These are phyloP conservation scores for Cladorrhinum sp. DNA, from an alignment of 2,329 filamentous ascomycete genomes.

Conservation along the genomic window DNA sequence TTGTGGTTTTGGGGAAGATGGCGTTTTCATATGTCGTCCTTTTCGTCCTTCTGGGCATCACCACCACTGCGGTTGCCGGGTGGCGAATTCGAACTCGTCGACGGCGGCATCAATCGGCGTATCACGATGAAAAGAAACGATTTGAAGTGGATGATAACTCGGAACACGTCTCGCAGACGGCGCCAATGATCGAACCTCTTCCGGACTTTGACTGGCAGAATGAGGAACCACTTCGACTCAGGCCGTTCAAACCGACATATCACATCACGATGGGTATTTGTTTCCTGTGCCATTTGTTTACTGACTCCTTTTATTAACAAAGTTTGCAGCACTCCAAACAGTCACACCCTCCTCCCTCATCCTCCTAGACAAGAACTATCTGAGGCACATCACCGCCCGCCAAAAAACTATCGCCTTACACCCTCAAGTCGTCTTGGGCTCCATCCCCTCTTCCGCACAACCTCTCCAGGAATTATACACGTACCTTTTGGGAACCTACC, in stretches of 20 bases:
- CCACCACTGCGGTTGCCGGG: background rate
- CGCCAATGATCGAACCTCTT: slow-evolving; percentile 17
- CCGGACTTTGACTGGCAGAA: slow-evolving; percentile 37
- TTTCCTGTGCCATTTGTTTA: background rate
- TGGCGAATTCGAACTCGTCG: background rate
- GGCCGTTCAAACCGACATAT: slow-evolving; percentile 52
- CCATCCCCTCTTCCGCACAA: slow-evolving; percentile 37
- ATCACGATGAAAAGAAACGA: background rate
- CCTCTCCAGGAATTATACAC: slow-evolving; percentile 49
- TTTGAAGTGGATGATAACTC: background rate
- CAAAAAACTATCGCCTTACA: slow-evolving; percentile 39
- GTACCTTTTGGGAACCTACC: slow-evolving; percentile 45
- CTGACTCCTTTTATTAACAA: no score
- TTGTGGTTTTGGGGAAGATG: no score
- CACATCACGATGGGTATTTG: slow-evolving; percentile 57
- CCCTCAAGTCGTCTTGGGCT: slow-evolving; percentile 41
- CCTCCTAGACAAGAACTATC: slow-evolving; percentile 50
- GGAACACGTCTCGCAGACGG: background rate
- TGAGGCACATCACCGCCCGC: slow-evolving; percentile 41
- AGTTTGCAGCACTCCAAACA: slow-evolving; percentile 3
- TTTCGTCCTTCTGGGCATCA: background rate
- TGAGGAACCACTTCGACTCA: slow-evolving; percentile 38
- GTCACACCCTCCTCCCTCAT: slow-evolving; percentile 45
- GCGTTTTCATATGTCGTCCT: background rate
- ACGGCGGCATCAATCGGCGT: background rate